Evolutionary conservation across 2,329 filamentous ascomycete species (phyloP), one percentile per base, ranked within the genome.

Genomic region (Fusarium sp.): DNA sequence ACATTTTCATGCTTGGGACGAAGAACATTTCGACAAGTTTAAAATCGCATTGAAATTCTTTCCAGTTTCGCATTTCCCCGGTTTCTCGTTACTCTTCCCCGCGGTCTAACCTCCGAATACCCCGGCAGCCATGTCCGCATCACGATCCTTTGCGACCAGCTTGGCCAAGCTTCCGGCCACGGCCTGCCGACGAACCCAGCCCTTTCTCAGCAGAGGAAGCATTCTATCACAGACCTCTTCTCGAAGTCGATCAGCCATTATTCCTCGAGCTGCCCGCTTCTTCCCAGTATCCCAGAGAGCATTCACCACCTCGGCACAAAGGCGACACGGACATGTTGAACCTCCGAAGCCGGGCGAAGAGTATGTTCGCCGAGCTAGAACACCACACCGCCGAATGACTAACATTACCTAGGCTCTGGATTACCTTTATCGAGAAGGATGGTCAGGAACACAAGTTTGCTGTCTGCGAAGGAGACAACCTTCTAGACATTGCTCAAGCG

Each of bases 341-440:
- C 90, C 93, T 33, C 96, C 97, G 2, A 96, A 95, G 84, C 90
- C 94, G 0, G 97, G 97, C 57, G 94, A 98, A 88, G 97, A 98
- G 94, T 97, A 87, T 81, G 92, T 84, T 27, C 13, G 27, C 18
- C 31, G 20, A 56, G 31, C 5, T 16, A 14, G 22, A 22, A 14
- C 37, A 59, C 31, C 9, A 7, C n/a, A 43, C 35, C 22, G n/a
- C 16, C 7, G 6, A 13, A 13, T 67, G 18, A 41, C 74, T 76
- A 56, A 70, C 58, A 35, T 45, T 20, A 29, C 14, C 74, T 64
- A 97, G 95, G 83, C 90, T 97, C 67, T 93, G 94, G 80, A 89
- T 99, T 29, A 97, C 95, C 0, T 98, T 98, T 82, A 89, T 98
- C 76, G 95, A 98, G 83, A 98, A 98, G 84, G 95, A 98, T 22